phyloP scores from a whole-genome alignment of 208 protist species.

The Trypanosoma congolense region DNA sequence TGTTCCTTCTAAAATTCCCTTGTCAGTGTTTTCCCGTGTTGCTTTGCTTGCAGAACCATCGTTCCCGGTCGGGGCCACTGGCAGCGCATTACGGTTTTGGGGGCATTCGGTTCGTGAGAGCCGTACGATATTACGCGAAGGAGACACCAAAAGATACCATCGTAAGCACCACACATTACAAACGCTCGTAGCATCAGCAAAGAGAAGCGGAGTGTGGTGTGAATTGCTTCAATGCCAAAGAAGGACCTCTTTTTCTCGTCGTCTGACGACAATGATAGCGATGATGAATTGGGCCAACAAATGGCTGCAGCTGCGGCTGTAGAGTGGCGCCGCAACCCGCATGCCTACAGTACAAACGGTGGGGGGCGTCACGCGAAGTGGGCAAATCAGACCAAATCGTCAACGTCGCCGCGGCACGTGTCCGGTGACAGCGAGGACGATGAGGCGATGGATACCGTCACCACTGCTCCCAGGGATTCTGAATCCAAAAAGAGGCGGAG shows the following conservation, averaged over 20 bases:
- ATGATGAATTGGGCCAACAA: conserved; percentile 31
- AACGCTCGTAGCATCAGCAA: background rate
- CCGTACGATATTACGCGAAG: no score
- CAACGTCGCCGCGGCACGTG: background rate
- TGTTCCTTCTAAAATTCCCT: background rate
- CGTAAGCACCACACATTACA: background rate
- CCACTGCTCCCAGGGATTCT: no score
- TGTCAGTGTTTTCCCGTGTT: no score
- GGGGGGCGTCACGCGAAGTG: conserved; percentile 4
- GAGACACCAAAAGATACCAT: no score
- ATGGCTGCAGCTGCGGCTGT: conserved; percentile 42
- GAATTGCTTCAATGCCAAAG: conserved; percentile 11
- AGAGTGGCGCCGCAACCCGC: conserved; percentile 57
- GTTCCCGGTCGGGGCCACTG: no score
- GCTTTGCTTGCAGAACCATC: no score
- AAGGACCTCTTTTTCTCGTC: conserved; percentile 22
- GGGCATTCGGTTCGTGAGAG: no score
- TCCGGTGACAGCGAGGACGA: background rate
- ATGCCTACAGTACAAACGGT: conserved; percentile 31
- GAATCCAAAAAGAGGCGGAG: background rate
- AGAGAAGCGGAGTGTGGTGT: background rate
- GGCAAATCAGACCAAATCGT: background rate
- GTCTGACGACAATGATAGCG: conserved; percentile 12
- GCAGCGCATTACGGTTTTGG: no score
- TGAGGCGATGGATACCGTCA: no score